Evolutionary conservation across 495 filamentous ascomycete genomes (phyloP).

Genomic region (Cairneyella variabilis): DNA sequence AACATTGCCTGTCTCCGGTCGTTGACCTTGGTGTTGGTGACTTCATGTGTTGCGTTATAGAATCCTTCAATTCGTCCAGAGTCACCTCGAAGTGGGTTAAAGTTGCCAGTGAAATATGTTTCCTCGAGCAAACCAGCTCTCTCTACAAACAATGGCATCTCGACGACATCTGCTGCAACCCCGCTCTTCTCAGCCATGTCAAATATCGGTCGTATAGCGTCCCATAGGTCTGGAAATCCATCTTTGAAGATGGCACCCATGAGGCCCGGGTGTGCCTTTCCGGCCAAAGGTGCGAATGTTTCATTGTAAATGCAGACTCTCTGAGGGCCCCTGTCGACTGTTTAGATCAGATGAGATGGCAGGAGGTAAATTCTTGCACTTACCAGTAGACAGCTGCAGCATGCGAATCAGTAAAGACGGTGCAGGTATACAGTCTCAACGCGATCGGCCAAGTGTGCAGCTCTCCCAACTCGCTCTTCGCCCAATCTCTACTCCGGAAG

Average conservation of each 20-base stretch:
- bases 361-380: neutral
- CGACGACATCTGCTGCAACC: constrained; percentile 2
- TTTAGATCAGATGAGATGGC: neutral
- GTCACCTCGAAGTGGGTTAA: constrained; percentile 7
- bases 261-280: constrained; percentile 11
- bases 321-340: constrained; percentile 6
- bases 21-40: constrained; percentile 5
- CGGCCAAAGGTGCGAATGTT: constrained; percentile 11
- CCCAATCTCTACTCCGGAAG: constrained; percentile 14
- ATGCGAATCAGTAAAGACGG: constrained; percentile 13
- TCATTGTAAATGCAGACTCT: constrained; percentile 19
- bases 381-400: constrained; percentile 11
- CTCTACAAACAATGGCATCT: constrained; percentile 11
- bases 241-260: constrained; percentile 11
- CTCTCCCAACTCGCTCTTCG: constrained; percentile 2
- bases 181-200: constrained; percentile 5
- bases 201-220: constrained; percentile 46
- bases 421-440: constrained; percentile 3
- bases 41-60: constrained; percentile 12
- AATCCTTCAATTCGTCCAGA: constrained; percentile 15
- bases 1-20: constrained; percentile 15
- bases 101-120: constrained; percentile 15
- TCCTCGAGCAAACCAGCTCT: constrained; percentile 16
- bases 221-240: constrained; percentile 36
- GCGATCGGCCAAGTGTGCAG: constrained; percentile 2